Conservation (phyloP, 2,329 filamentous ascomycete genomes). For the Talaromyces verruculosus region DNA sequence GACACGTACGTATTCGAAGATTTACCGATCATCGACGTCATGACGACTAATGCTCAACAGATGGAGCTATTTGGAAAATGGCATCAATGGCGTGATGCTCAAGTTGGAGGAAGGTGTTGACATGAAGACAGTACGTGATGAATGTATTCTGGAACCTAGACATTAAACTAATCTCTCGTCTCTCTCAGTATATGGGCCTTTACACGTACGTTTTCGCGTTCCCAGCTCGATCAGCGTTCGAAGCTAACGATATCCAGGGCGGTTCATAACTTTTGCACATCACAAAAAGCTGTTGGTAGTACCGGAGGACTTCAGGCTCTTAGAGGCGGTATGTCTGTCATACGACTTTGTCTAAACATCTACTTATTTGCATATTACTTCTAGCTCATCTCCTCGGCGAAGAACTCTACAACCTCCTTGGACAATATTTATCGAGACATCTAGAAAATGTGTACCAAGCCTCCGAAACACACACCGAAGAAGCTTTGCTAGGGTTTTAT, state of each 20-base stretch:
- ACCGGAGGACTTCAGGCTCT: constrained; percentile 56
- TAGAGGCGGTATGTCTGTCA: constrained; percentile 64
- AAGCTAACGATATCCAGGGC: constrained; percentile 54
- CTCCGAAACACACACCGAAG: constrained; percentile 79
- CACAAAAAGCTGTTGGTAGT: constrained; percentile 82
- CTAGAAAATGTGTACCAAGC: constrained; percentile 68
- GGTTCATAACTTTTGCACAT: constrained; percentile 98
- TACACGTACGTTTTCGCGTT: constrained; percentile 66
- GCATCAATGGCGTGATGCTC: constrained; percentile 90
- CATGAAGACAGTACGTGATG: constrained; percentile 70
- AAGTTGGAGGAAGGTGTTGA: constrained; percentile 90
- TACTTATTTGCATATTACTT: constrained; percentile 26
- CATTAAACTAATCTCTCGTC: constrained; percentile 24
- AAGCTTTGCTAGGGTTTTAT: constrained; percentile 87
- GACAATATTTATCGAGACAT: constrained; percentile 77
- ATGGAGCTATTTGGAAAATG: constrained; percentile 85
- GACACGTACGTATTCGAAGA: constrained; percentile 56
- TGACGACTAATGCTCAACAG: constrained; percentile 46
- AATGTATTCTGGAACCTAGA: neutral
- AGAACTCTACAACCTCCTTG: constrained; percentile 90
- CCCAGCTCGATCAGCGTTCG: constrained; percentile 23
- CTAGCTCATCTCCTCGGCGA: constrained; percentile 90
- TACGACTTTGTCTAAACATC: neutral
- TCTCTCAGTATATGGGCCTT: constrained; percentile 79
- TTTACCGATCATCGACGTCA: neutral